Evolutionary conservation across 78 protist species (phyloP).

Genomic region (Salpingoeca rosetta): DNA sequence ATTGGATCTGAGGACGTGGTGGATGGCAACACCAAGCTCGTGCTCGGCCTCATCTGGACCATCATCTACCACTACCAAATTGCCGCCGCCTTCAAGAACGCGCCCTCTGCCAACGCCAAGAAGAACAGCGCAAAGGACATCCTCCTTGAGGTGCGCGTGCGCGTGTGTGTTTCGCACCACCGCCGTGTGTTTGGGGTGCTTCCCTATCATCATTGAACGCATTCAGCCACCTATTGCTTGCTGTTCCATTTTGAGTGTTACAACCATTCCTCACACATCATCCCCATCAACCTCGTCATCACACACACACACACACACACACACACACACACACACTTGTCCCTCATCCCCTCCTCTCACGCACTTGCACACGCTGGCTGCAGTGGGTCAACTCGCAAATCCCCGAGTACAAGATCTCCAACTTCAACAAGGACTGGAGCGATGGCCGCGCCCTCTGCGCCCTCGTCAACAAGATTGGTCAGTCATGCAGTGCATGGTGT

Average conservation of each 20-base stretch:
- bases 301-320: too few species aligned
- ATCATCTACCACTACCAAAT: conserved; percentile 67
- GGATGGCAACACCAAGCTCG: conserved; percentile 52
- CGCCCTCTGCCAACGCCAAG: background rate
- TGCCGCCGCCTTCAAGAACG: background rate
- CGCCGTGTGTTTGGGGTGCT: background rate
- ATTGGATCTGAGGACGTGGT: conserved; percentile 63
- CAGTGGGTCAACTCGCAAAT: background rate
- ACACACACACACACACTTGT: too few species aligned
- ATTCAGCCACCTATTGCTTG: background rate
- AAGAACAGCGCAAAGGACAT: background rate
- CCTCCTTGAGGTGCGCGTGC: background rate
- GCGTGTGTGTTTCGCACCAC: too few species aligned
- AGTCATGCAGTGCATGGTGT: too few species aligned
- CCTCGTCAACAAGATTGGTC: background rate
- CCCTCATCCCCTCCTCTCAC: too few species aligned
- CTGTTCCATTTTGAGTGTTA: background rate
- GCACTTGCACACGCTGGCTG: too few species aligned
- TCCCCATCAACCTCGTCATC: too few species aligned
- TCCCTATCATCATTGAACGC: background rate
- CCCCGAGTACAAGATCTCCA: background rate
- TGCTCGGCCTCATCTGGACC: conserved; percentile 72
- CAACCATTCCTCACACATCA: too few species aligned
- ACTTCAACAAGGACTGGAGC: conserved; percentile 4
- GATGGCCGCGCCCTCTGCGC: background rate